A percentile compares a stretch with the other conserved stretches of the same genome.
Evolutionary conservation across 495 filamentous ascomycete species (phyloP).

Genomic region (Pyronema omphalodes): DNA sequence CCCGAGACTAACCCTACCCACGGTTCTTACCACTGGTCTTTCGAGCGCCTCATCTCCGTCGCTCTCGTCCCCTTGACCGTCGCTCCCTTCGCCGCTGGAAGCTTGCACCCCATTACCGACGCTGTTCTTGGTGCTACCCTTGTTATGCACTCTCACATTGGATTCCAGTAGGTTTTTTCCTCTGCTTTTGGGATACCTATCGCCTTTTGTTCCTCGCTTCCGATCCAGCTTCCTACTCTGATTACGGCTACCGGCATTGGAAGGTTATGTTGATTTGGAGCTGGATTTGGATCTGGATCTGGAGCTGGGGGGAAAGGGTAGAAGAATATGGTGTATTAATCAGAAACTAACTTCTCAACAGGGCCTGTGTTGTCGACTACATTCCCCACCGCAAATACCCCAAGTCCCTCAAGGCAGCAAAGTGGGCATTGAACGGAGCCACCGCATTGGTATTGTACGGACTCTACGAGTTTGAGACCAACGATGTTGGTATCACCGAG

Average conservation of each 20-base stretch:
- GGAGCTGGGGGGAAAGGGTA: neutral
- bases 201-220: neutral
- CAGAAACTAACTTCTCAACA: slow-evolving; percentile 14
- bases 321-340: neutral
- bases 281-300: too few relatives aligned
- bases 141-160: slow-evolving; percentile 83
- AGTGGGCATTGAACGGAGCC: slow-evolving; percentile 60
- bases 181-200: neutral
- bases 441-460: slow-evolving; percentile 70
- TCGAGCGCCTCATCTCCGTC: slow-evolving; percentile 66
- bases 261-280: neutral
- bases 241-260: neutral
- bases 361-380: slow-evolving; percentile 75
- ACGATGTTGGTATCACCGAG: slow-evolving; percentile 88
- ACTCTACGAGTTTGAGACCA: slow-evolving; percentile 98
- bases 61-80: slow-evolving; percentile 71
- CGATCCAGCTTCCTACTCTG: neutral
- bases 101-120: slow-evolving; percentile 75
- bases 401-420: slow-evolving; percentile 39
- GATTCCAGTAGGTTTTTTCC: slow-evolving; percentile 50
- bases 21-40: slow-evolving; percentile 96
- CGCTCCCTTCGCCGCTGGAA: slow-evolving; percentile 78
- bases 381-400: slow-evolving; percentile 55
- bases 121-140: slow-evolving; percentile 65
- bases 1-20: slow-evolving; percentile 51